These are phyloP conservation scores for Euphorbia corollata DNA, from an alignment of 441 rosid genomes.

Conservation along the genomic window DNA sequence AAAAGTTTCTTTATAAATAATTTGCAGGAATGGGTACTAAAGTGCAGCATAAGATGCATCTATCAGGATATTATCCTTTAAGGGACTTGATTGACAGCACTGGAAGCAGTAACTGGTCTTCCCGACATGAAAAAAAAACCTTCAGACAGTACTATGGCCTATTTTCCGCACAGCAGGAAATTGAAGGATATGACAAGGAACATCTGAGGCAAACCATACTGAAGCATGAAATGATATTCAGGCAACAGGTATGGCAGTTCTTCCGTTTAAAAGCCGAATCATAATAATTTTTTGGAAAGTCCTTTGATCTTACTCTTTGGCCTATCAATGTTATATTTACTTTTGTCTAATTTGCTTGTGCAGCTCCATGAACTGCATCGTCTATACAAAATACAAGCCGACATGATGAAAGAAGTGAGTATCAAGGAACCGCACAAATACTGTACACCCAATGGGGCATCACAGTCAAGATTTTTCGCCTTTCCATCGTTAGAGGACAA, in stretches of 20 bases:
- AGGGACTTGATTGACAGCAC: slow-evolving; percentile 27
- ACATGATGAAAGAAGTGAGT: slow-evolving; percentile 61
- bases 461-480: slow-evolving; percentile 23
- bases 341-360: too few relatives aligned
- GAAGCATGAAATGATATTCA: slow-evolving; percentile 41
- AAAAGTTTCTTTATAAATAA: background rate
- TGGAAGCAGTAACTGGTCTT: slow-evolving; percentile 29
- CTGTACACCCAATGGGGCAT: slow-evolving; percentile 18
- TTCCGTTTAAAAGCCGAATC: background rate
- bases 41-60: slow-evolving; percentile 37
- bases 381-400: slow-evolving; percentile 48
- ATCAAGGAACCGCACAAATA: slow-evolving; percentile 35
- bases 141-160: slow-evolving; percentile 24
- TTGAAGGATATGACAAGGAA: slow-evolving; percentile 32
- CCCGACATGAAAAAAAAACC: slow-evolving; percentile 24
- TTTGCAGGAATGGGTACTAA: slow-evolving; percentile 41
- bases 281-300: background rate
- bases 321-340: too few relatives aligned
- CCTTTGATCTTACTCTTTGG: too few relatives aligned
- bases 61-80: slow-evolving; percentile 31
- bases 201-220: slow-evolving; percentile 38
- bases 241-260: slow-evolving; percentile 41
- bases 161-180: slow-evolving; percentile 20
- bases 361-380: slow-evolving; percentile 75
- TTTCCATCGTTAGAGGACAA: slow-evolving; percentile 19